These are phyloP conservation scores for Penicillium daleae DNA, from an alignment of 495 filamentous ascomycete genomes.

Conservation along the genomic window DNA sequence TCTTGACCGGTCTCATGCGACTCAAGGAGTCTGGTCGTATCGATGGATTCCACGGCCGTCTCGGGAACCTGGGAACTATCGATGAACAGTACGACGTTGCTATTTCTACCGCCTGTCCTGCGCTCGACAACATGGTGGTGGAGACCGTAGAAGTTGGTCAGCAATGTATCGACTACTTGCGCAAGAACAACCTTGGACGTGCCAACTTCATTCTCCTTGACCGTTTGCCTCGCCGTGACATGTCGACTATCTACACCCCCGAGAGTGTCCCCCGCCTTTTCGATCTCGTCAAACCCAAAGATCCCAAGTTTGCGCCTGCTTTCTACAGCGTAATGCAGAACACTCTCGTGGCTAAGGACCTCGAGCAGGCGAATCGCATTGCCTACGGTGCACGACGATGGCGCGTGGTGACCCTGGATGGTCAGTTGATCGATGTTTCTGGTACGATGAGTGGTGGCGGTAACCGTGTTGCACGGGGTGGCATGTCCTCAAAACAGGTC, in stretches of 20 bases:
- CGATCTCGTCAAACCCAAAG: constrained; percentile 87
- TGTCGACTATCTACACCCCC: constrained; percentile 80
- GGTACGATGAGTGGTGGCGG: constrained; percentile 99
- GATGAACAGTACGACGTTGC: constrained; percentile 94
- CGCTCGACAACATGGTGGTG: constrained; percentile 92
- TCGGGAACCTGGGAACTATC: constrained; percentile 95
- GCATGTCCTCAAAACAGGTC: constrained; percentile 94
- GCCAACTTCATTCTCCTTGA: constrained; percentile 96
- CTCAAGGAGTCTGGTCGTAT: constrained; percentile 95
- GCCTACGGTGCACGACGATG: constrained; percentile 91
- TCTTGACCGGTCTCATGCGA: constrained; percentile 87
- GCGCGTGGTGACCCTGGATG: constrained; percentile 94
- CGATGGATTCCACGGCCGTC: constrained; percentile 92
- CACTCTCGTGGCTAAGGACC: constrained; percentile 89
- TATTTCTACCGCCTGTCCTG: constrained; percentile 92
- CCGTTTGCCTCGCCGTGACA: constrained; percentile 74
- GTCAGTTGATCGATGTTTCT: constrained; percentile 93
- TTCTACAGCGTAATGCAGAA: constrained; percentile 94
- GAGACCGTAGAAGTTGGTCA: constrained; percentile 94
- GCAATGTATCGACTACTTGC: constrained; percentile 95
- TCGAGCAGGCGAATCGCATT: constrained; percentile 92
- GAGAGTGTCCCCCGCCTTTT: constrained; percentile 92
- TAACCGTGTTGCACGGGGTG: constrained; percentile 79
- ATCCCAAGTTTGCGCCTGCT: constrained; percentile 83
- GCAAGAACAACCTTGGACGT: constrained; percentile 96